These are phyloP conservation scores for Exidia glandulosa DNA, from an alignment of 768 basidiomycete species.

Conservation along the genomic window DNA sequence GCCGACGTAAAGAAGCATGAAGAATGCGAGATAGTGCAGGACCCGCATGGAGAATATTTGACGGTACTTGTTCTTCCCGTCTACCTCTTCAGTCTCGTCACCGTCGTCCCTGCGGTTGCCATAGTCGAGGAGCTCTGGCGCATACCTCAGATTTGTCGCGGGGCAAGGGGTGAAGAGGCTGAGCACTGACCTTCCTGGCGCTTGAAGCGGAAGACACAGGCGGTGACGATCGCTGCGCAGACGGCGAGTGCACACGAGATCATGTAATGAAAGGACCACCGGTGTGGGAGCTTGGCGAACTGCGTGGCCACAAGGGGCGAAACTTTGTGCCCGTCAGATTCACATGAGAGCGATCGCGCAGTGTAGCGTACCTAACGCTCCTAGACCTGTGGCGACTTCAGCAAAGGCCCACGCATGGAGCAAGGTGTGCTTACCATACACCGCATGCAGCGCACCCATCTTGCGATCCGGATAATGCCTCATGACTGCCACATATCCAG, in stretches of 20 bases:
- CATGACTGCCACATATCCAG: conserved; percentile 54
- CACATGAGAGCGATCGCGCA: no score
- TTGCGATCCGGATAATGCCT: conserved; percentile 45
- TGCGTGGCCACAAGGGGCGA: conserved; percentile 73
- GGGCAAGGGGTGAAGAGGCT: no score
- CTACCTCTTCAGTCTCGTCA: not conserved
- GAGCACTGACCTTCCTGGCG: no score
- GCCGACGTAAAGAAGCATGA: conserved; percentile 25
- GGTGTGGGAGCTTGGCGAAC: conserved; percentile 48
- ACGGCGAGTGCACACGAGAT: no score
- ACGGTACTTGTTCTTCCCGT: not conserved
- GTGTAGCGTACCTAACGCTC: not conserved
- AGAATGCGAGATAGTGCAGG: conserved; percentile 20
- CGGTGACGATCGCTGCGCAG: no score
- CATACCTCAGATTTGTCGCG: no score
- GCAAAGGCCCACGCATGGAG: not conserved
- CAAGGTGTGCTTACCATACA: conserved; percentile 35
- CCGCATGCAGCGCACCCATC: conserved; percentile 59
- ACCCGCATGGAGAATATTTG: conserved; percentile 15
- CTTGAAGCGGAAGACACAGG: no score
- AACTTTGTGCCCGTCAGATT: no score
- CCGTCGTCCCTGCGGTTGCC: no score
- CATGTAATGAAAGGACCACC: conserved; percentile 75
- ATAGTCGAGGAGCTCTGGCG: not conserved
- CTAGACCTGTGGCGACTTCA: not conserved